Percentiles rank a stretch among this genome's conserved stretches.
phyloP scores from a whole-genome alignment of 257 asterid species.

The Ballota nigra region DNA sequence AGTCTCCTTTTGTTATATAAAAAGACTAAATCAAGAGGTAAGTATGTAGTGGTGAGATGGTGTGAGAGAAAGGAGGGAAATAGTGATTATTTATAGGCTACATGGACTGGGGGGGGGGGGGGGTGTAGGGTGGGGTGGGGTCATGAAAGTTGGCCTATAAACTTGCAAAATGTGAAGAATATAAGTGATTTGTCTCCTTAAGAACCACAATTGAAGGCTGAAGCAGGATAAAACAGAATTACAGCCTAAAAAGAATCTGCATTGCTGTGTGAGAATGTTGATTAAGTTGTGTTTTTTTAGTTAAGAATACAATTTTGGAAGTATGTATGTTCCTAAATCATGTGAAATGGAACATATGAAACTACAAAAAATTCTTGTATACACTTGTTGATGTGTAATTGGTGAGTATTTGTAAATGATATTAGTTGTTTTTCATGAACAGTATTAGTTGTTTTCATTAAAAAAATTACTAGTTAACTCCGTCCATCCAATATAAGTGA shows the following conservation, averaged over 20 bases:
- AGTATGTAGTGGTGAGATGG: constrained; percentile 3
- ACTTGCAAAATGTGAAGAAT: constrained; percentile 36
- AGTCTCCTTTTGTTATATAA: no score
- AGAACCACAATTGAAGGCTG: constrained; percentile 50
- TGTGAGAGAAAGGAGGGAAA: constrained; percentile 18
- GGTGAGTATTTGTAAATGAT: no score
- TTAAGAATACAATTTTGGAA: constrained; percentile 8
- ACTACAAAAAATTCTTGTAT: no score
- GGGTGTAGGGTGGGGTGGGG: constrained; percentile 16
- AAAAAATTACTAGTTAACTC: no score
- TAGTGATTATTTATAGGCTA: constrained; percentile 35
- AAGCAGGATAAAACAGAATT: constrained; percentile 21
- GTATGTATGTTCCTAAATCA: neutral
- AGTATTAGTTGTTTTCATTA: no score
- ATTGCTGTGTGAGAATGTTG: neutral
- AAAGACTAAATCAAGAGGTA: neutral
- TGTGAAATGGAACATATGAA: neutral
- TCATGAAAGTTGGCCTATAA: constrained; percentile 37
- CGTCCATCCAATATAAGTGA: no score
- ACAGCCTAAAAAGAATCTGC: neutral
- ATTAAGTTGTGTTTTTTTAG: neutral
- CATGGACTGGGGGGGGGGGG: neutral
- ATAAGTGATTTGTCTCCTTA: constrained; percentile 37
- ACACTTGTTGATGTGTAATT: no score
- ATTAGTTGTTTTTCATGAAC: no score